Conservation (phyloP, 192 early-diverging fungal species). For the Backusella australiensis region DNA sequence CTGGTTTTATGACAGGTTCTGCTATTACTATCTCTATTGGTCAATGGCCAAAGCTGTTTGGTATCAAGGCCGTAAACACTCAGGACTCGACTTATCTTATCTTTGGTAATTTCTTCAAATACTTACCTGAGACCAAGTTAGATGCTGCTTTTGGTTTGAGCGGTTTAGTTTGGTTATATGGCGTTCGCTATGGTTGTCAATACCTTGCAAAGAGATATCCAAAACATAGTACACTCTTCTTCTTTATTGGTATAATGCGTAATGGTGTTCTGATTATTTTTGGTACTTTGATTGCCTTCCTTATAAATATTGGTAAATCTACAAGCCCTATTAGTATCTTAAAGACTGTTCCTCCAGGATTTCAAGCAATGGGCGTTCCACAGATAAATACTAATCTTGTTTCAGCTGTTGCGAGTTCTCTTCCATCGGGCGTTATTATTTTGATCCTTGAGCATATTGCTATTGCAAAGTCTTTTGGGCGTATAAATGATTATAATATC, state of each 20-base stretch:
- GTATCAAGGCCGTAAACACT: conserved; percentile 73
- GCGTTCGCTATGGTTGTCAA: conserved; percentile 34
- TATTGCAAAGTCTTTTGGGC: conserved; percentile 87
- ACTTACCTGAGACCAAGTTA: conserved; percentile 44
- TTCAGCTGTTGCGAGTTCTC: conserved; percentile 49
- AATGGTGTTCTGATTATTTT: conserved; percentile 76
- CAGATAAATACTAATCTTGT: conserved; percentile 50
- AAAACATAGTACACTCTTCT: conserved; percentile 44
- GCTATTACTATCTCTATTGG: conserved; percentile 73
- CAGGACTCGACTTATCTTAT: conserved; percentile 62
- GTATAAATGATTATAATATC: conserved; percentile 80
- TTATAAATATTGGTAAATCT: conserved; percentile 46
- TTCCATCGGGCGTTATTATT: conserved; percentile 71
- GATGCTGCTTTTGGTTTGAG: conserved; percentile 63
- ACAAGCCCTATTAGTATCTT: conserved; percentile 64
- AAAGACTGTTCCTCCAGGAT: conserved; percentile 73
- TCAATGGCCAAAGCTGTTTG: conserved; percentile 76
- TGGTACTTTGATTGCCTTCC: conserved; percentile 70
- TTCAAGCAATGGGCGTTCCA: conserved; percentile 61
- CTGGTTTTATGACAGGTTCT: conserved; percentile 85
- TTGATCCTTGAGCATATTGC: conserved; percentile 89
- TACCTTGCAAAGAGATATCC: conserved; percentile 48
- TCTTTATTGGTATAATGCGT: conserved; percentile 66
- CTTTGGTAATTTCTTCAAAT: conserved; percentile 44
- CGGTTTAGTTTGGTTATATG: conserved; percentile 38